Percentiles rank a stretch among this genome's conserved stretches.
Conservation (phyloP, 2,329 filamentous ascomycete species). For the Epichloe hybrida region DNA sequence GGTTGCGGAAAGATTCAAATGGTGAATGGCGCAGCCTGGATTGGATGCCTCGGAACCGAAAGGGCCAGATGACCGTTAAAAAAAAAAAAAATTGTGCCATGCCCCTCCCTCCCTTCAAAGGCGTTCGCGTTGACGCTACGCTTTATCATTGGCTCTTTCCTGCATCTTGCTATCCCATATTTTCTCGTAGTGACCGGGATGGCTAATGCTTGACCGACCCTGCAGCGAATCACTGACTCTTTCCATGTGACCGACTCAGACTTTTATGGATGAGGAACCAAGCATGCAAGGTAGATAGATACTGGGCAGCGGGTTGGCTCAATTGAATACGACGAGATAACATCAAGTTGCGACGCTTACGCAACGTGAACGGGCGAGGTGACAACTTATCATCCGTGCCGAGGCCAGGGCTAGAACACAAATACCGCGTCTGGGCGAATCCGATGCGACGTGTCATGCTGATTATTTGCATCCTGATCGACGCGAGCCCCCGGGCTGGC, state of each 20-base stretch:
- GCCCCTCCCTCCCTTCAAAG: neutral
- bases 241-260: neutral
- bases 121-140: neutral
- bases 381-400: neutral
- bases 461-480: neutral
- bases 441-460: neutral
- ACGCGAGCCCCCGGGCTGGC: neutral
- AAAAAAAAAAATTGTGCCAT: too few relatives aligned
- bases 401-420: neutral
- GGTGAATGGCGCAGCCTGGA: neutral
- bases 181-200: neutral
- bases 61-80: constrained; percentile 2
- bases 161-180: neutral
- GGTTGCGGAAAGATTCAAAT: neutral
- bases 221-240: neutral
- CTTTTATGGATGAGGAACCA: neutral
- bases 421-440: neutral
- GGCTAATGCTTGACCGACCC: neutral
- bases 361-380: neutral
- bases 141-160: neutral
- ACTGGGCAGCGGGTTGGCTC: neutral
- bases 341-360: neutral
- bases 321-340: neutral
- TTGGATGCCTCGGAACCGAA: neutral
- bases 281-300: neutral